Conservation (phyloP, 2,329 filamentous ascomycete species). For the Cyphellophora attinorum region DNA sequence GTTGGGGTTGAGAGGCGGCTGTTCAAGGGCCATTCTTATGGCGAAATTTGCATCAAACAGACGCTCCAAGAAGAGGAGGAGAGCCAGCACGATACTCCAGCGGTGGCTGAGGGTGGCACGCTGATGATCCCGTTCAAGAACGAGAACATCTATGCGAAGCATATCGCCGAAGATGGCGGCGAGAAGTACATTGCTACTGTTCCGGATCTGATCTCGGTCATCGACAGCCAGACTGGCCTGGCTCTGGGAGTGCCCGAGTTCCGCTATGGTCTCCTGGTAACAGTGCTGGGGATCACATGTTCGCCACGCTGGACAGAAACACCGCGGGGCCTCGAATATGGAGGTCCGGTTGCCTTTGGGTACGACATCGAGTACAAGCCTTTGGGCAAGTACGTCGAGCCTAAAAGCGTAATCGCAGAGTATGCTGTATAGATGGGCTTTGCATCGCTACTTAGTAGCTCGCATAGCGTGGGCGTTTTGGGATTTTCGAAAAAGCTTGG, state of each 20-base stretch:
- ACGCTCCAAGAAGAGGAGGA: conserved; percentile 28
- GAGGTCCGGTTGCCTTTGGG: too few relatives aligned
- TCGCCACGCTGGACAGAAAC: conserved; percentile 46
- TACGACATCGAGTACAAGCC: too few relatives aligned
- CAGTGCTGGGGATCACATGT: conserved; percentile 45
- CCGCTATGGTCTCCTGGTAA: conserved; percentile 43
- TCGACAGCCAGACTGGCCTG: conserved; percentile 49
- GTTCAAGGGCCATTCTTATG: conserved; percentile 51
- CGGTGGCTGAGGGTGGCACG: conserved; percentile 32
- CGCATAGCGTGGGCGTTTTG: too few relatives aligned
- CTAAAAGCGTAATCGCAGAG: too few relatives aligned
- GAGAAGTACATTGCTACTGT: conserved; percentile 38
- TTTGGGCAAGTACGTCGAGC: too few relatives aligned
- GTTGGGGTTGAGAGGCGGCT: conserved; percentile 48
- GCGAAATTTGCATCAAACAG: conserved; percentile 48
- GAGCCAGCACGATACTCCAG: conserved; percentile 15
- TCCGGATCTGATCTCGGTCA: conserved; percentile 46
- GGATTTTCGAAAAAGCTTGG: too few relatives aligned
- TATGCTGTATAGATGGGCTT: too few relatives aligned
- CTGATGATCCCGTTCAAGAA: conserved; percentile 65
- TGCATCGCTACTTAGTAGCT: too few relatives aligned
- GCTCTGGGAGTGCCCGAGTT: conserved; percentile 48
- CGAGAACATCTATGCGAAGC: conserved; percentile 56
- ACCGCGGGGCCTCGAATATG: conserved; percentile 37
- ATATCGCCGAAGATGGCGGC: conserved; percentile 24